Conservation (phyloP, 139 green algal genomes). For the Spirogloea muscicola region DNA sequence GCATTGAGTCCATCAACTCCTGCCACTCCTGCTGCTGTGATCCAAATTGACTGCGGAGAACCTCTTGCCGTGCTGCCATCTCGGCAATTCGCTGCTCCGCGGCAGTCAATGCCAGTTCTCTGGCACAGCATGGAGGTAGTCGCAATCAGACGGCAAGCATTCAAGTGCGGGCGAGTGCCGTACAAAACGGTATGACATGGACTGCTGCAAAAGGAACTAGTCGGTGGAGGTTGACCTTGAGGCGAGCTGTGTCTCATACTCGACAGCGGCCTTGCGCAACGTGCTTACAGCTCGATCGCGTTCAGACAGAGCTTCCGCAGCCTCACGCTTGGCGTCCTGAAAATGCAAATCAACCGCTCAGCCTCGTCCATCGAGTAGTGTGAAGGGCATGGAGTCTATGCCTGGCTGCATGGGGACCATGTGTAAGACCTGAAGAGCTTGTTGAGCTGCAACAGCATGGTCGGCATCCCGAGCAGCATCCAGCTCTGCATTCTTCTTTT, state of each 20-base stretch:
- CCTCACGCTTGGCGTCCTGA: constrained; percentile 9
- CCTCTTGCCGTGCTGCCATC: constrained; percentile 13
- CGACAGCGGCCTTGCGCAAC: background rate
- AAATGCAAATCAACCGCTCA: background rate
- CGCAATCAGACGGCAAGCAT: too few species aligned
- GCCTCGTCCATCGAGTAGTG: too few species aligned
- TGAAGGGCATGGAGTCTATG: too few species aligned
- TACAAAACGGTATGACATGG: too few species aligned
- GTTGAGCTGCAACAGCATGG: background rate
- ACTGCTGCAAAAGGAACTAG: too few species aligned
- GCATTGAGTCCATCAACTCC: background rate
- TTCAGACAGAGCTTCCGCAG: background rate
- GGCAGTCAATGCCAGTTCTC: constrained; percentile 9
- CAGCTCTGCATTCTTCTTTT: constrained; percentile 33
- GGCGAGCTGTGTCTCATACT: constrained; percentile 21
- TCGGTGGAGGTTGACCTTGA: too few species aligned
- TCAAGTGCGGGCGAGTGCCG: too few species aligned
- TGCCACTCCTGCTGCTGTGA: constrained; percentile 22
- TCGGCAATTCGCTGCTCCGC: constrained; percentile 3
- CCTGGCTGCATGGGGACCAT: too few species aligned
- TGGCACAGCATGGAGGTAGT: background rate
- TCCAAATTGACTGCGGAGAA: background rate
- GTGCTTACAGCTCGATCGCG: constrained; percentile 4
- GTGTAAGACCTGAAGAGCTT: too few species aligned
- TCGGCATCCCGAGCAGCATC: constrained; percentile 8